Conservation (phyloP, 345 rosid species). For the Salix brachista region DNA sequence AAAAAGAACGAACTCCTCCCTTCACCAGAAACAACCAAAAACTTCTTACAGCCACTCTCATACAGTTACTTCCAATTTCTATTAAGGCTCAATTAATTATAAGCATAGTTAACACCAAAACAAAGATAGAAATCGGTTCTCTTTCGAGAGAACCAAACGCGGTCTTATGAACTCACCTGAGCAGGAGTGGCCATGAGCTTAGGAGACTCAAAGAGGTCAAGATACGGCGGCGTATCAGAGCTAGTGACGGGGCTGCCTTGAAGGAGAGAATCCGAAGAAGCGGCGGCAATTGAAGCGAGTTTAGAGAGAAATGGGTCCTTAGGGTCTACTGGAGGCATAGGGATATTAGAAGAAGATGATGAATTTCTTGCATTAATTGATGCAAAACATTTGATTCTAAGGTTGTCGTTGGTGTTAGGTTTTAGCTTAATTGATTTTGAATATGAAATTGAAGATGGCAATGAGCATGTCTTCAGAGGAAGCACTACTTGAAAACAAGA, state of each 20-base stretch:
- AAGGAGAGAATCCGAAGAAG: slow-evolving; percentile 50
- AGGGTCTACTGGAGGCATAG: slow-evolving; percentile 67
- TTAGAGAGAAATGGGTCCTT: slow-evolving; percentile 67
- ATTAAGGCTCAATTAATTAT: too few relatives aligned
- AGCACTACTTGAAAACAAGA: slow-evolving; percentile 3
- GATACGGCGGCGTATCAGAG: slow-evolving; percentile 56
- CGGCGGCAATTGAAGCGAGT: slow-evolving; percentile 58
- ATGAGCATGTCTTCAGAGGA: slow-evolving; percentile 34
- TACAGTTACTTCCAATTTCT: too few relatives aligned
- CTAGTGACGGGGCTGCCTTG: slow-evolving; percentile 34
- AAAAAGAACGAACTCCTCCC: too few relatives aligned
- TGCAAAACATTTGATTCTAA: slow-evolving; percentile 29
- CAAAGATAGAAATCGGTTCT: neutral
- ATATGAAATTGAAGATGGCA: slow-evolving; percentile 28
- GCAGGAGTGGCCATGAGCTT: slow-evolving; percentile 82
- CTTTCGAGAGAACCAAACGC: too few relatives aligned
- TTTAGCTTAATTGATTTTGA: slow-evolving; percentile 28
- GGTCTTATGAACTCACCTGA: slow-evolving; percentile 32
- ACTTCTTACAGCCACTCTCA: too few relatives aligned
- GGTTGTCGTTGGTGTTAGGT: neutral
- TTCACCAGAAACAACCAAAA: too few relatives aligned
- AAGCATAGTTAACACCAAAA: neutral
- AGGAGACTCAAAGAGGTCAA: slow-evolving; percentile 71
- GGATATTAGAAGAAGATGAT: slow-evolving; percentile 44
- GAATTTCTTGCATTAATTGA: slow-evolving; percentile 31